Conservation (phyloP, 495 filamentous ascomycete species). For the Daldinia childiae region DNA sequence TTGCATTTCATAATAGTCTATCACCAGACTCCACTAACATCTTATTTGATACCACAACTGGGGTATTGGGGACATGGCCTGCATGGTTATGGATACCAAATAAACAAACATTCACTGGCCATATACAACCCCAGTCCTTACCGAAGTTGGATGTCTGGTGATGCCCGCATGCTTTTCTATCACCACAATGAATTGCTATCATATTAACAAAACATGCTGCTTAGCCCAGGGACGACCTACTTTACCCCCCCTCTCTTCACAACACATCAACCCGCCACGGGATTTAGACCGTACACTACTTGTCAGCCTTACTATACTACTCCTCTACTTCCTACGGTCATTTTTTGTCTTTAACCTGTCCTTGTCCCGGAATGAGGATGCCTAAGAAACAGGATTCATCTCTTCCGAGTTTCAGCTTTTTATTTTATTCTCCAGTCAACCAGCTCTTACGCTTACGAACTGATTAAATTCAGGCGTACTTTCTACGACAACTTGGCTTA, state of each 20-base stretch:
- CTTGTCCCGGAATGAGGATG: not conserved
- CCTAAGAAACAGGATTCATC: not conserved
- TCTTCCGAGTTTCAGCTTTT: not conserved
- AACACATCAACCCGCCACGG: not conserved
- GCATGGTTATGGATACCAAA: not conserved
- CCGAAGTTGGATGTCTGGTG: constrained; percentile 26
- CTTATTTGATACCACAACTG: not conserved
- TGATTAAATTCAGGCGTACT: not conserved
- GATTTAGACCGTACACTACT: not conserved
- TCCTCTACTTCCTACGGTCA: not conserved
- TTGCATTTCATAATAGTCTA: constrained; percentile 17
- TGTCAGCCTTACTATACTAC: not conserved
- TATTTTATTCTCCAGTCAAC: not conserved
- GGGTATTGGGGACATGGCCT: not conserved
- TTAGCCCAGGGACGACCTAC: not conserved
- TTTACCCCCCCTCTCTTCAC: not conserved
- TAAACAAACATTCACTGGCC: constrained; percentile 6
- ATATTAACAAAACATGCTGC: not conserved
- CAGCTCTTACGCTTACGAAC: not conserved
- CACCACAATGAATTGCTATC: not conserved
- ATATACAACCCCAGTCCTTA: constrained; percentile 32
- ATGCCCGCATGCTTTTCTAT: constrained; percentile 8
- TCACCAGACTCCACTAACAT: constrained; percentile 26
- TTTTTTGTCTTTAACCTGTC: not conserved
- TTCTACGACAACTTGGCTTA: not conserved